Percentiles rank a stretch among this genome's conserved stretches.
These are phyloP conservation scores for Nematodospora anomalae DNA, from an alignment of 1,139 yeast species.

Conservation along the genomic window DNA sequence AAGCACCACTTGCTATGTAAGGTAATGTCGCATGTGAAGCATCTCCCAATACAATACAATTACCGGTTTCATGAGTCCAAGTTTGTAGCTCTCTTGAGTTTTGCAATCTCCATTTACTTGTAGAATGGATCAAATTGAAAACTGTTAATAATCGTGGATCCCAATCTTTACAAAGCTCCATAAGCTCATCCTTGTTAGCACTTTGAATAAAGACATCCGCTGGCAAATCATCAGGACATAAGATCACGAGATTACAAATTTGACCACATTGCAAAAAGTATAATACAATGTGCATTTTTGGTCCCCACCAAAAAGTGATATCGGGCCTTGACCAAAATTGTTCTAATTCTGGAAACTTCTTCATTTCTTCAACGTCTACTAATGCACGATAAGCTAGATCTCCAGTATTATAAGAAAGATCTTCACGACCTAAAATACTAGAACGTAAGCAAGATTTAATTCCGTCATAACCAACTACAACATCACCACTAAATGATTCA, in stretches of 20 bases:
- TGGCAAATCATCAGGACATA: constrained; percentile 22
- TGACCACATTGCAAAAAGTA: constrained; percentile 26
- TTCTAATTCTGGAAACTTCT: constrained; percentile 24
- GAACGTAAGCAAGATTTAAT: constrained; percentile 26
- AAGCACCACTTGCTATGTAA: constrained; percentile 42
- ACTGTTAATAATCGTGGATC: constrained; percentile 27
- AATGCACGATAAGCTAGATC: constrained; percentile 20
- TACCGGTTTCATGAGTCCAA: constrained; percentile 20
- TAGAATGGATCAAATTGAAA: constrained; percentile 21
- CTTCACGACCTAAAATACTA: constrained; percentile 13
- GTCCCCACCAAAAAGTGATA: constrained; percentile 35
- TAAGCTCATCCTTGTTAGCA: constrained; percentile 24
- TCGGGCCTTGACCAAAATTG: constrained; percentile 24
- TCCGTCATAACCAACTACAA: constrained; percentile 41
- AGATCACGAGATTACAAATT: constrained; percentile 18
- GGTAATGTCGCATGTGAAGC: constrained; percentile 41
- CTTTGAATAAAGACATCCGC: constrained; percentile 19
- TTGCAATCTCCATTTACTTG: constrained; percentile 32
- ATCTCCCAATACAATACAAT: constrained; percentile 35
- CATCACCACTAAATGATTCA: constrained; percentile 24
- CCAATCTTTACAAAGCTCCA: constrained; percentile 26
- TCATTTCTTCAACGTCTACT: constrained; percentile 20
- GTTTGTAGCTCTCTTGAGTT: constrained; percentile 25
- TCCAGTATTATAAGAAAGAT: constrained; percentile 21
- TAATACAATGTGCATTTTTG: constrained; percentile 30